Conservation (phyloP, 1,139 yeast species). For the Blastobotrys capitulatus region DNA sequence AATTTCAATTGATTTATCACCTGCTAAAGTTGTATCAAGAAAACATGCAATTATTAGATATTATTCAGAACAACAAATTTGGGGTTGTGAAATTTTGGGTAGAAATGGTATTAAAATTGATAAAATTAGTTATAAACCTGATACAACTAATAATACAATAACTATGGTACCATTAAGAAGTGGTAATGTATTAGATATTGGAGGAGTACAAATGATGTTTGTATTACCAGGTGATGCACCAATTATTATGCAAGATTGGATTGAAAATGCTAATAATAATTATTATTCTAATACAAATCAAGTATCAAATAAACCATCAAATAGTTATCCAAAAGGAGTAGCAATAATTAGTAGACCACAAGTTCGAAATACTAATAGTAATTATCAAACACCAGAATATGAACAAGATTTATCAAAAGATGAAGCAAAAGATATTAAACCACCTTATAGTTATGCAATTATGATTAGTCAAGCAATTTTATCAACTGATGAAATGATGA, state of each 20-base stretch:
- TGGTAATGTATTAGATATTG: constrained; percentile 87
- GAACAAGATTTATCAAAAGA: constrained; percentile 75
- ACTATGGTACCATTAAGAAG: constrained; percentile 51
- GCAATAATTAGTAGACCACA: constrained; percentile 38
- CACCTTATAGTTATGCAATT: constrained; percentile 95
- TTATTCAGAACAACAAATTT: constrained; percentile 64
- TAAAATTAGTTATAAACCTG: constrained; percentile 43
- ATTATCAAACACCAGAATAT: constrained; percentile 20
- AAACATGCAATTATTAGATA: constrained; percentile 82
- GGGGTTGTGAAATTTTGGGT: constrained; percentile 83
- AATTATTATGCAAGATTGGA: constrained; percentile 20
- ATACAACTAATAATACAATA: constrained; percentile 29
- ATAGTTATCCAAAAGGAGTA: constrained; percentile 36
- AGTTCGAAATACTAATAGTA: constrained; percentile 28
- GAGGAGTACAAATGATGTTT: constrained; percentile 99
- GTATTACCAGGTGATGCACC: constrained; percentile 92
- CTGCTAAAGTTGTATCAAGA: constrained; percentile 91
- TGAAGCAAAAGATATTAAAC: constrained; percentile 88
- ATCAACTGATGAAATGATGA: constrained; percentile 79
- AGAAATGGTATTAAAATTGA: constrained; percentile 93
- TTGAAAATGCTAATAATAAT: background rate
- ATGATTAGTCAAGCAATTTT: constrained; percentile 97
- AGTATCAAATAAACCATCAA: background rate
- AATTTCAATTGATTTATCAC: constrained; percentile 89
- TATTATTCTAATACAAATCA: background rate